Conservation (phyloP, 139 green algal genomes). For the Auxenochlorella pyrenoidosa region DNA sequence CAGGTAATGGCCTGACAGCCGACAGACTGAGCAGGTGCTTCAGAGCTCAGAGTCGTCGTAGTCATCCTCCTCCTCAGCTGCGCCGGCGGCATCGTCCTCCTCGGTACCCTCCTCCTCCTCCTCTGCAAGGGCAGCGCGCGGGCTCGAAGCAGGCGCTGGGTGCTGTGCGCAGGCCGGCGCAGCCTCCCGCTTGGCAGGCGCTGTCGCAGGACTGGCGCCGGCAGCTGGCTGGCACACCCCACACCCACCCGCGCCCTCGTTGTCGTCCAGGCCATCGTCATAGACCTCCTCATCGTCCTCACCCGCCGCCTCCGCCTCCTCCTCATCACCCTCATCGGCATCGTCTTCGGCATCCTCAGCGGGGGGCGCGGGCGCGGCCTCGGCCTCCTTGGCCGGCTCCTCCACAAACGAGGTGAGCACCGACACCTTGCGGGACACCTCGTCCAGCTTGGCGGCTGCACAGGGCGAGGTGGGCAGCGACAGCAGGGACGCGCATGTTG, state of each 20-base stretch:
- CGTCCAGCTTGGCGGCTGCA: conserved; percentile 44
- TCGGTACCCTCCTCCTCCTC: neutral
- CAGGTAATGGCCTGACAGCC: neutral
- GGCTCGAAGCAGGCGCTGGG: neutral
- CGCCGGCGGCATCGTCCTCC: neutral
- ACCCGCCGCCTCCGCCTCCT: neutral
- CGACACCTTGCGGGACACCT: conserved; percentile 54
- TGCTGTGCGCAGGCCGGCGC: neutral
- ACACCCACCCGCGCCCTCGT: conserved; percentile 17
- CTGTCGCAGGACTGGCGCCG: neutral
- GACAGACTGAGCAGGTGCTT: neutral
- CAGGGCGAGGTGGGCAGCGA: neutral
- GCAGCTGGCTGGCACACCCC: neutral
- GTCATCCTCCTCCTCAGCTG: neutral
- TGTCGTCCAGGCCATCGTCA: conserved; percentile 24
- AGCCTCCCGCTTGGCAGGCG: too few relatives aligned
- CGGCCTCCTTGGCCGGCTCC: neutral
- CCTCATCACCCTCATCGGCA: neutral
- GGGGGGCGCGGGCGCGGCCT: neutral
- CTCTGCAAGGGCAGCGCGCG: neutral
- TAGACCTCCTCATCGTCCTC: conserved; percentile 19
- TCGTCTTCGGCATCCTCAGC: neutral
- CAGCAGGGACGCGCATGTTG: neutral
- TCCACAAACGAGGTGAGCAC: conserved; percentile 49
- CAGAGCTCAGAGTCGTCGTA: conserved; percentile 3